phyloP scores from a whole-genome alignment of 257 asterid species.

The Lycium barbarum region DNA sequence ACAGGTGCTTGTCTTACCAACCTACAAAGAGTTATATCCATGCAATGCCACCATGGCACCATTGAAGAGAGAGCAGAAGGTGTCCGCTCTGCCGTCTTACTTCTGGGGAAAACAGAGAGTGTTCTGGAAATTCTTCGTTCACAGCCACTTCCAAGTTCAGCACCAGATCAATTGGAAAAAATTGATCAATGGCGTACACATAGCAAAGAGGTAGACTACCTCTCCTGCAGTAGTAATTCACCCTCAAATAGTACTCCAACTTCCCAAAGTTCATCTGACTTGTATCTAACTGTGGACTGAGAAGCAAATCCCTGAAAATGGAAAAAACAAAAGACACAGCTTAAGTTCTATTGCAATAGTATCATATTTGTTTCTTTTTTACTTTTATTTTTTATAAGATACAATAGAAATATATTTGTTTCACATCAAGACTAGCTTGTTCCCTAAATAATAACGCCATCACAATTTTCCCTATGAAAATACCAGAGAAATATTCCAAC shows the following conservation, averaged over 20 bases:
- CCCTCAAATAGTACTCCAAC: background rate
- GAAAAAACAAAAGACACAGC: background rate
- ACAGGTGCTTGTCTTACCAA: slow-evolving; percentile 41
- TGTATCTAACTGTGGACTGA: slow-evolving; percentile 25
- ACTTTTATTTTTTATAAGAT: background rate
- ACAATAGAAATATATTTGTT: background rate
- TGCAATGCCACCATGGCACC: slow-evolving; percentile 36
- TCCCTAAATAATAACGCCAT: background rate
- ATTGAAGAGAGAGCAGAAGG: slow-evolving; percentile 45
- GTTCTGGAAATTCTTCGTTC: slow-evolving; percentile 37
- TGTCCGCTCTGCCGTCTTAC: slow-evolving; percentile 40
- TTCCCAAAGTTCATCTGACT: slow-evolving; percentile 2
- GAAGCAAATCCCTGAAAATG: slow-evolving; percentile 26
- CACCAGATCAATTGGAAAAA: slow-evolving; percentile 32
- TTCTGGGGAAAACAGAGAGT: slow-evolving; percentile 43
- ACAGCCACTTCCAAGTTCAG: slow-evolving; percentile 32
- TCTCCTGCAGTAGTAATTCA: slow-evolving; percentile 2
- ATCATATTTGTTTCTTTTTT: background rate
- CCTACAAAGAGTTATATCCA: slow-evolving; percentile 33
- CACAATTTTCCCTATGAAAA: slow-evolving; percentile 8
- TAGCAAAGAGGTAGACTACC: slow-evolving; percentile 16
- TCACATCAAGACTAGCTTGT: background rate
- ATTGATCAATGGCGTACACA: slow-evolving; percentile 44
- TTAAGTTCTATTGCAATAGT: background rate
- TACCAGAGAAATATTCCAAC: slow-evolving; percentile 4